Base-by-base conservation (phyloP, 345 rosid species). In the Ceriops tagal region DNA sequence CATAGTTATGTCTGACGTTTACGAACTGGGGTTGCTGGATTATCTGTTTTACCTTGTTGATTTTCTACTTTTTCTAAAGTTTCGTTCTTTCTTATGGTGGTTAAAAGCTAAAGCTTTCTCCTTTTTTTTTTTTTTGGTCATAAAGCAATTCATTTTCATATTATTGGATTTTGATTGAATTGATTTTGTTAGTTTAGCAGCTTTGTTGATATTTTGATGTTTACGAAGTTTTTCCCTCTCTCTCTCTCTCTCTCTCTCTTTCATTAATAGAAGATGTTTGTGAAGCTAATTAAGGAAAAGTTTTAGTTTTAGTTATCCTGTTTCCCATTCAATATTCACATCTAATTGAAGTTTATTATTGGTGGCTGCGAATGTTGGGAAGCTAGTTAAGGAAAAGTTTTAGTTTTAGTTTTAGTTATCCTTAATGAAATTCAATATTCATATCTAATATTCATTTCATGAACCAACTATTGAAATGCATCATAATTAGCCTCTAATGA, bases 331-430 rank as follows among this genome's bases (percentile, higher is more conserved):
- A 66, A 26, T 62, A 22, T 49, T 61, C 70, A 10, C 60, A 49
- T 58, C 34, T 27, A 31, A 56, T 66, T 78, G 69, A 62, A 71
- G 71, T 66, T 64, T 72, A 18, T 43, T 67, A 57, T 62, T 43
- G 30, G 6, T 70, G 24, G 71, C n/a, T 21, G n/a, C 51, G 47
- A 71, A 46, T 57, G 27, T 63, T 26, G 20, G 1, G 24, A 53
- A 26, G 51, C 27, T 22, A 55, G 39, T 64, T 58, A 46, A 57
- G 63, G 69, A 46, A 46, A 64, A 27, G 43, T 53, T 66, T 78
- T 62, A 61, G 39, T 53, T 66, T 78, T 62, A 61, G 39, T 43
- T 39, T 69, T 30, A 27, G 58, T 55, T 69, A 34, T 47, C n/a
- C 19, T 8, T 24, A 8, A 24, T 61, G 11, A 39, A 8, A 37